These are phyloP conservation scores for Entonaema liquescens DNA, from an alignment of 495 filamentous ascomycete species.

Conservation along the genomic window DNA sequence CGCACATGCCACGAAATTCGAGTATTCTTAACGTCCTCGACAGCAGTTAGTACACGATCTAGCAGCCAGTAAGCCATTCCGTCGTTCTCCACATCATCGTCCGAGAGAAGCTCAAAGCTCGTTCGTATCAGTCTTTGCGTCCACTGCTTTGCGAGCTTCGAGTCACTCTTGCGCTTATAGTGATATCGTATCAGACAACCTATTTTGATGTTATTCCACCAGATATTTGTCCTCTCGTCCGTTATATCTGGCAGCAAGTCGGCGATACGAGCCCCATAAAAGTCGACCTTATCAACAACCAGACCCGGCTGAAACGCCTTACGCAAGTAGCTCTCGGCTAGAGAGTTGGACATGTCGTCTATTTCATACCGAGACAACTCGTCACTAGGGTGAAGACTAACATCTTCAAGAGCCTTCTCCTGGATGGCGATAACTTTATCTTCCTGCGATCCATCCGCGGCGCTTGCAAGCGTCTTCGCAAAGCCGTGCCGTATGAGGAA, in stretches of 20 bases:
- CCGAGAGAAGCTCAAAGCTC: slow-evolving; percentile 53
- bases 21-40: slow-evolving; percentile 43
- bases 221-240: slow-evolving; percentile 17
- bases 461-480: slow-evolving; percentile 36
- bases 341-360: slow-evolving; percentile 28
- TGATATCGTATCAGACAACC: slow-evolving; percentile 42
- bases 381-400: slow-evolving; percentile 31
- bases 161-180: slow-evolving; percentile 44
- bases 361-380: slow-evolving; percentile 30
- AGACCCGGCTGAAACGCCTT: slow-evolving; percentile 33
- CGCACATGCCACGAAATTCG: slow-evolving; percentile 36
- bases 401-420: slow-evolving; percentile 33
- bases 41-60: slow-evolving; percentile 36
- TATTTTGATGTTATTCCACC: slow-evolving; percentile 19
- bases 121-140: slow-evolving; percentile 46
- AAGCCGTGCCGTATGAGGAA: slow-evolving; percentile 47
- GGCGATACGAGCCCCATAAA: slow-evolving; percentile 25
- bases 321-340: slow-evolving; percentile 36
- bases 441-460: slow-evolving; percentile 19
- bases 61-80: slow-evolving; percentile 49
- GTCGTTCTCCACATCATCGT: slow-evolving; percentile 56
- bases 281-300: slow-evolving; percentile 29
- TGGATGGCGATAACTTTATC: slow-evolving; percentile 36
- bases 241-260: slow-evolving; percentile 32
- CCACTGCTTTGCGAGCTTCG: slow-evolving; percentile 41